Percentiles rank a stretch among this genome's conserved stretches.
phyloP scores from a whole-genome alignment of 306 rosid genomes.

The Styphnolobium japonicum region DNA sequence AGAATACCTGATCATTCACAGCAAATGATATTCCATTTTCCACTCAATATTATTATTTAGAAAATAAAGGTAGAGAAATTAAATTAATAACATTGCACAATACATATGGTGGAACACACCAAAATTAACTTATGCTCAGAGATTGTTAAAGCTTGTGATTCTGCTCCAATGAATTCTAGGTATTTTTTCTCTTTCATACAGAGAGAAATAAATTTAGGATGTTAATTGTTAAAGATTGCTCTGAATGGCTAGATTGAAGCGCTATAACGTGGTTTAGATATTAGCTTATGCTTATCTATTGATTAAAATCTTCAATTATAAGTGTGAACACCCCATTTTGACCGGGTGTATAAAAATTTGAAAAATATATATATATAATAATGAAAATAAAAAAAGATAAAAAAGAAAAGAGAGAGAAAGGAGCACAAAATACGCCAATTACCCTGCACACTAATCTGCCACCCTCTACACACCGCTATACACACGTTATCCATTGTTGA shows the following conservation, averaged over 20 bases:
- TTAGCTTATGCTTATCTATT: not conserved
- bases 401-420: no score
- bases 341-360: no score
- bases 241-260: not conserved
- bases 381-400: no score
- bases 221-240: not conserved
- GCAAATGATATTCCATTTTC: conserved; percentile 73
- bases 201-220: not conserved
- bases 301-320: not conserved
- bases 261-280: not conserved
- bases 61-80: no score
- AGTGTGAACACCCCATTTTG: no score
- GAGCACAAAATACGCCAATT: no score
- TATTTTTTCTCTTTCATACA: conserved; percentile 6
- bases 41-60: not conserved
- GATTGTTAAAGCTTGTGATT: conserved; percentile 50
- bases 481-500: no score
- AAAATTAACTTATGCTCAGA: conserved; percentile 45
- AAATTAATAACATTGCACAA: no score
- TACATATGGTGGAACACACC: no score
- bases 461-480: no score
- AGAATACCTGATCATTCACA: conserved; percentile 88
- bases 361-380: no score
- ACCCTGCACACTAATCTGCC: no score
- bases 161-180: conserved; percentile 49